These are phyloP conservation scores for Aureobasidium pullulans DNA, from an alignment of 2,329 filamentous ascomycete genomes.

Conservation along the genomic window DNA sequence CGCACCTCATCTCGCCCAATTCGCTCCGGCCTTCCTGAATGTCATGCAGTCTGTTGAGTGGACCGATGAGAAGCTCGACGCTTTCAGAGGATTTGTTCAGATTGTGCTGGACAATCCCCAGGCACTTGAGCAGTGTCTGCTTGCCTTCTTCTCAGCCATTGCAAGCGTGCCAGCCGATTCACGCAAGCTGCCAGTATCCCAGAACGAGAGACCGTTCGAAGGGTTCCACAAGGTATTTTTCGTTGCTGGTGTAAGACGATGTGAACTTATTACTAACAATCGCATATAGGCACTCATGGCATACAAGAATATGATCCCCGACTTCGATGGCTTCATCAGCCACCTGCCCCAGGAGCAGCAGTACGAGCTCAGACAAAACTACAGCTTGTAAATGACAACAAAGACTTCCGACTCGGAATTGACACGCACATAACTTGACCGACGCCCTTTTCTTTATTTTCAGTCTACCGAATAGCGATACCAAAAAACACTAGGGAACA, in stretches of 20 bases:
- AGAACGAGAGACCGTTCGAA: conserved; percentile 53
- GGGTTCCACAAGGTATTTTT: conserved; percentile 63
- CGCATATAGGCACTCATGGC: conserved; percentile 35
- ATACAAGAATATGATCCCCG: conserved; percentile 49
- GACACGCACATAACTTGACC: background rate
- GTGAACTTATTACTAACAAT: background rate
- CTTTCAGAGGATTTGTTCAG: conserved; percentile 82
- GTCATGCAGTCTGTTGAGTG: conserved; percentile 79
- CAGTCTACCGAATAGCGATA: background rate
- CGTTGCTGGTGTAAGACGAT: background rate
- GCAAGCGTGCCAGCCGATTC: conserved; percentile 53
- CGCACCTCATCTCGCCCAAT: conserved; percentile 69
- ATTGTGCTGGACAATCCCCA: conserved; percentile 81
- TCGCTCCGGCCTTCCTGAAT: conserved; percentile 73
- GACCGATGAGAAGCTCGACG: conserved; percentile 89
- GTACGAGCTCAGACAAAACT: conserved; percentile 36
- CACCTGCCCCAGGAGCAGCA: conserved; percentile 38
- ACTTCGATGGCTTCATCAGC: conserved; percentile 45
- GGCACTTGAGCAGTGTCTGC: conserved; percentile 80
- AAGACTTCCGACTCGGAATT: background rate
- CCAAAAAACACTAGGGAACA: background rate
- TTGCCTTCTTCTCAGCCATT: conserved; percentile 77
- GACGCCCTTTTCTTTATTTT: conserved; percentile 11
- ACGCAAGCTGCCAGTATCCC: conserved; percentile 48
- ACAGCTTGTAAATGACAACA: conserved; percentile 29